Evolutionary conservation across 345 rosid species (phyloP), one percentile per base, ranked within the genome.

Genomic region (Mallotus nudiflorus): DNA sequence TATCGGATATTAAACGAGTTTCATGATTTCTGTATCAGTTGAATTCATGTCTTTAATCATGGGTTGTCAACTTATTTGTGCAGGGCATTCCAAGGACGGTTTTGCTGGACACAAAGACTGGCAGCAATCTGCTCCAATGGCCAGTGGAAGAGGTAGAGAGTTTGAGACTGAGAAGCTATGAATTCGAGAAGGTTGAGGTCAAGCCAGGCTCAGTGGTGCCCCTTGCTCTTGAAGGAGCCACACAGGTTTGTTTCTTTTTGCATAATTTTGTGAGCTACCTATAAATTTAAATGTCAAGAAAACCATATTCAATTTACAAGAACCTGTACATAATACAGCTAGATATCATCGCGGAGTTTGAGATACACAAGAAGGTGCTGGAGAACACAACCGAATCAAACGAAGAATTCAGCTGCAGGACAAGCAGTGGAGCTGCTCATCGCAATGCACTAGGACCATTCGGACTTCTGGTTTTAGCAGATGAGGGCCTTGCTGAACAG

Each of bases 391-490:
- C 68, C 0, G 83, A 74, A 56, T 56, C 81, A 0, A 75, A 84
- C 28, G 82, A 24, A 20, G 87, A 84, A 40, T 94, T 85, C 29
- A 87, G 81, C 74, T 92, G 97, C 81, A 40, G 74, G 18, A 60
- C 35, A 31, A 78, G 83, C 6, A 77, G 82, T 1, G 93, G 97
- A 27, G 85, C 93, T 25, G 69, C 84, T 31, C 80, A 82, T 19
- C 92, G 92, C 7, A 88, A 90, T 2, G 88, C 96, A 10, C 60
- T 92, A 51, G 99, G 99, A 58, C 99, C 99, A 3, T 95, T 95
- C 29, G 99, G 99, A 46, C 77, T 95, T 54, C 76, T 87, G 9
- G 92, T 92, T 62, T 96, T 95, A 1, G 91, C 99, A 0, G 91
- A 89, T 46, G 73, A 81, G 0, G 66, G 63, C 60, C 90, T 78